A percentile compares a stretch with the other conserved stretches of the same genome.
These are phyloP conservation scores for Termitomyces sp. DNA, from an alignment of 768 basidiomycete species.

Conservation along the genomic window DNA sequence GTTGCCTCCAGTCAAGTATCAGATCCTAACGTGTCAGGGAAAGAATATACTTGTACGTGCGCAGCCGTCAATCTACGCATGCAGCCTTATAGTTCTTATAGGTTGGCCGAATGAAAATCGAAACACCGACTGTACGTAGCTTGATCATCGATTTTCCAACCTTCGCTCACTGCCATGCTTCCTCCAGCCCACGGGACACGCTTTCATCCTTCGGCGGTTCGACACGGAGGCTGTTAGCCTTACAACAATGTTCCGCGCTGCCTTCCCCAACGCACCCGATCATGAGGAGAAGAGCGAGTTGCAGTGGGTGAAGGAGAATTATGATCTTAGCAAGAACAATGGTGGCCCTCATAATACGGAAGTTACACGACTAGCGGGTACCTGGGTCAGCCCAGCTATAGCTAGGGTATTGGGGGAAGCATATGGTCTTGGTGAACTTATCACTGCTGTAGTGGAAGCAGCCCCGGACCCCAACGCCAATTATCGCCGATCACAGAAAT, in stretches of 20 bases:
- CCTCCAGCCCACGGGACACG: slow-evolving; percentile 67
- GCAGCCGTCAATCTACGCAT: neutral
- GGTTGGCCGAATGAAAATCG: slow-evolving; percentile 87
- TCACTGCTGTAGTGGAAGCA: slow-evolving; percentile 64
- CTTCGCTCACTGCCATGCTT: slow-evolving; percentile 15
- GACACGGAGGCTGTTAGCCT: slow-evolving; percentile 90
- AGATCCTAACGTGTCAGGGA: slow-evolving; percentile 83
- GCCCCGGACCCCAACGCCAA: slow-evolving; percentile 69
- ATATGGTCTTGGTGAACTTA: slow-evolving; percentile 59
- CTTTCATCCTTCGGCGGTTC: slow-evolving; percentile 90
- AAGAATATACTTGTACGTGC: slow-evolving; percentile 59
- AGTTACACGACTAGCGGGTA: slow-evolving; percentile 79
- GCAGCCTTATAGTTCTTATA: slow-evolving; percentile 20
- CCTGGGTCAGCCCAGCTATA: slow-evolving; percentile 68
- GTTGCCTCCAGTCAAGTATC: slow-evolving; percentile 81
- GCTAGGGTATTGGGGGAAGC: slow-evolving; percentile 64
- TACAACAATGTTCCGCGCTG: slow-evolving; percentile 95
- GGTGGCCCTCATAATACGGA: slow-evolving; percentile 52
- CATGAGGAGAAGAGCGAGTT: slow-evolving; percentile 74
- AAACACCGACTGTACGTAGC: slow-evolving; percentile 64
- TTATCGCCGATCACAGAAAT: slow-evolving; percentile 63
- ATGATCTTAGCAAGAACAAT: slow-evolving; percentile 75
- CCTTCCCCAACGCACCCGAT: slow-evolving; percentile 79
- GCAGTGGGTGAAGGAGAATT: slow-evolving; percentile 76
- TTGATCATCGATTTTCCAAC: slow-evolving; percentile 3